Base-by-base conservation (phyloP, 2,329 filamentous ascomycete species). In the Penicillium sp. region DNA sequence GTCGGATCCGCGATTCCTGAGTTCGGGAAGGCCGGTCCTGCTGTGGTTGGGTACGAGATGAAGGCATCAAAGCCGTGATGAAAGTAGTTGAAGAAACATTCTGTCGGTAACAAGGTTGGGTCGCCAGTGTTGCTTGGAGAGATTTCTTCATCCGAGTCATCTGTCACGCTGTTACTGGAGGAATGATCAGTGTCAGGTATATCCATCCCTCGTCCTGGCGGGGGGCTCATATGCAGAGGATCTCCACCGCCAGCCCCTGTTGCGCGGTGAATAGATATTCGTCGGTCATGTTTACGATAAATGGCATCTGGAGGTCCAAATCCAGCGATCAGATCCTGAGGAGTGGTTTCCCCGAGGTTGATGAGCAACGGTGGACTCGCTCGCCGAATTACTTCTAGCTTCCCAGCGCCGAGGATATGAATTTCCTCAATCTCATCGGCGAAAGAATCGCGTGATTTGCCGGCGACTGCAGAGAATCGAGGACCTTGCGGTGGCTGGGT, bases 1-100 rank as follows among this genome's bases (percentile, higher is more conserved):
- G 65, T 61, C 6, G 67, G 64, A 37, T 74, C 71, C 18, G 66
- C 62, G 22, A 63, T 49, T n/a, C 51, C 69, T 18, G 71, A 79
- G 5, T 79, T 76, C 12, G 87, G 88, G 0, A 89, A 86, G 6
- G 79, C 78, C 22, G 83, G 83, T 0, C 88, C 89, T 4, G 88
- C 80, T 5, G 81, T 70, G 0, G 84, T 85, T 0, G 90, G 88
- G 27, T 86, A 85, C 0, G 93, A 96, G n/a, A 99, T 84, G 5
- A 97, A 81, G 9, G 97, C 84, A 72, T 99, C 94, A 68, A 99
- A 95, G 1, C 94, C 94, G 59, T 96, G 87, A 62, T 93, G 89
- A 70, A 97, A 99, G 72, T 99, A 99, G 72, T 97, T 97, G 75
- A 94, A 97, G 71, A 97, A 99, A 61, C 88, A 92, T 65, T 83